phyloP scores from a whole-genome alignment of 2,329 filamentous ascomycete species.

The Phialophora macrospora region DNA sequence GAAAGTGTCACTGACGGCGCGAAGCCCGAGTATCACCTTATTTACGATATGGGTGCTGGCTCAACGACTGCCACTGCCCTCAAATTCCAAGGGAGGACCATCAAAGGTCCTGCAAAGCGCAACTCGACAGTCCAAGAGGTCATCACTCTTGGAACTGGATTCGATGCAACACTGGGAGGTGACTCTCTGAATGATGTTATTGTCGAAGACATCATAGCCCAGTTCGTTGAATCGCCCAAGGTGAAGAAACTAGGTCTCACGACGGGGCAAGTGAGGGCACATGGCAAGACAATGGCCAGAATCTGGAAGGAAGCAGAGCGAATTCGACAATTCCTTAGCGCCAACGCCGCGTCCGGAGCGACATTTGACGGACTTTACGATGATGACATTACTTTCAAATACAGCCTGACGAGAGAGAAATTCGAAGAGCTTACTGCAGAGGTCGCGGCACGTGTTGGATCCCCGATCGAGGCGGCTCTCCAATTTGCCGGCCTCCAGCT shows the following conservation, averaged over 20 bases:
- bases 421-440: slow-evolving; percentile 79
- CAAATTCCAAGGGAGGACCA: slow-evolving; percentile 82
- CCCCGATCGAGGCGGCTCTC: slow-evolving; percentile 75
- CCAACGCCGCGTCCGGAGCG: slow-evolving; percentile 79
- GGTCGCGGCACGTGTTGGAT: slow-evolving; percentile 70
- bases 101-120: slow-evolving; percentile 90
- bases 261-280: slow-evolving; percentile 66
- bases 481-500: slow-evolving; percentile 73
- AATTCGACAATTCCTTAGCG: slow-evolving; percentile 85
- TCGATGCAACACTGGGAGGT: slow-evolving; percentile 87
- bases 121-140: slow-evolving; percentile 98
- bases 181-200: slow-evolving; percentile 88
- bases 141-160: slow-evolving; percentile 82
- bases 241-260: slow-evolving; percentile 58
- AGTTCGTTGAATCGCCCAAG: slow-evolving; percentile 73
- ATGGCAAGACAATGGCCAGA: slow-evolving; percentile 86
- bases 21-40: slow-evolving; percentile 87
- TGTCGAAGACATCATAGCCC: slow-evolving; percentile 81
- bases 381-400: slow-evolving; percentile 90
- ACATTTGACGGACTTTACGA: slow-evolving; percentile 84
- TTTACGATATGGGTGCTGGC: slow-evolving; percentile 98
- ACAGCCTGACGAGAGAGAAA: slow-evolving; percentile 77
- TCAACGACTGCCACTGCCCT: slow-evolving; percentile 89
- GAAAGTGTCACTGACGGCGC: slow-evolving; percentile 79
- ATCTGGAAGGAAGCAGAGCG: slow-evolving; percentile 92